These are phyloP conservation scores for Sphagnum tenellum DNA, from an alignment of 225 moss, liverwort and hornwort species.

Conservation along the genomic window DNA sequence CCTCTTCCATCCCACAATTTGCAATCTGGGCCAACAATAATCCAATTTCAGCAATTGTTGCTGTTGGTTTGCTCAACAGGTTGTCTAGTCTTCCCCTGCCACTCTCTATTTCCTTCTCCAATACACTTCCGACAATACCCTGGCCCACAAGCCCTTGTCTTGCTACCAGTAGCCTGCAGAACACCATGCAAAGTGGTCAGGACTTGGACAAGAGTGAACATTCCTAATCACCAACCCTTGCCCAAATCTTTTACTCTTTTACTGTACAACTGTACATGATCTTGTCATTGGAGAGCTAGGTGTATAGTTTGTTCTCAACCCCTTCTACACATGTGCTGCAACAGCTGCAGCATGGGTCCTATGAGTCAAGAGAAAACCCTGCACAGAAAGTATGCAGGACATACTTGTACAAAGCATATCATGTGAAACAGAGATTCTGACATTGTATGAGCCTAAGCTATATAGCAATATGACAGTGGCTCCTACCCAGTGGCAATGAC, in stretches of 20 bases:
- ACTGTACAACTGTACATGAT: too few species aligned
- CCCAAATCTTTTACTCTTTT: too few species aligned
- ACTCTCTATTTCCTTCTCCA: conserved; percentile 63
- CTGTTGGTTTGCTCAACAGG: conserved; percentile 57
- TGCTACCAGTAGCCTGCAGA: conserved; percentile 67
- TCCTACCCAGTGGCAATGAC: conserved; percentile 87
- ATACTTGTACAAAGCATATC: too few species aligned
- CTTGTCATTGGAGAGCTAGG: too few species aligned
- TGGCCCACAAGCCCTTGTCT: conserved; percentile 83
- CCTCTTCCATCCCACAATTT: conserved; percentile 19
- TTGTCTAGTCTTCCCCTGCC: conserved; percentile 64
- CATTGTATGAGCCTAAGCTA: neutral
- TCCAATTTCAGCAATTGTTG: conserved; percentile 64
- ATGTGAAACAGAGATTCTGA: neutral
- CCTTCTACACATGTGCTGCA: too few species aligned
- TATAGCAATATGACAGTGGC: neutral
- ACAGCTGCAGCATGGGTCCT: too few species aligned
- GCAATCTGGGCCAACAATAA: conserved; percentile 75
- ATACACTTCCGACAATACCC: conserved; percentile 36
- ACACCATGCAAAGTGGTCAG: neutral
- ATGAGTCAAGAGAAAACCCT: too few species aligned
- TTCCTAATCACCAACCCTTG: too few species aligned
- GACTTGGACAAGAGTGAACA: too few species aligned
- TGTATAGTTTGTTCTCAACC: too few species aligned
- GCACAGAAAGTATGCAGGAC: too few species aligned